A percentile compares a stretch with the other conserved stretches of the same genome.
Evolutionary conservation across 169 alveolate species (phyloP).

Genomic region (Eimeria acervulina): DNA sequence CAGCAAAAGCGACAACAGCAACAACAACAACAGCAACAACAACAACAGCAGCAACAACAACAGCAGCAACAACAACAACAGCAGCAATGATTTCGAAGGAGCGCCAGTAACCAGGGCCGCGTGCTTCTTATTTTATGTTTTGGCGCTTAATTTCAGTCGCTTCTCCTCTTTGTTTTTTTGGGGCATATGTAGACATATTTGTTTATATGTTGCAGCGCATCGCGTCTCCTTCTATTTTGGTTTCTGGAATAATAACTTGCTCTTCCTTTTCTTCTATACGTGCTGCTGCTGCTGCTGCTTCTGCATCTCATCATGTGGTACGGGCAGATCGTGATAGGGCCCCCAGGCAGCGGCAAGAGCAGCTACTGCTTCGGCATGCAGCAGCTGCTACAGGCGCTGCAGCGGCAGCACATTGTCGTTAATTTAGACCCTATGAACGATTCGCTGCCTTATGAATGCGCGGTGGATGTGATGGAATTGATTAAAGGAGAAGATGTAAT

Average conservation of each 20-base stretch:
- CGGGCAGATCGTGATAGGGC: constrained; percentile 96
- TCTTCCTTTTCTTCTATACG: constrained; percentile 49
- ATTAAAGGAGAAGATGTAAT: constrained; percentile 93
- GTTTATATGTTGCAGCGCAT: too few species aligned
- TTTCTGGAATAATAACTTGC: neutral
- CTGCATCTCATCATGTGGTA: constrained; percentile 84
- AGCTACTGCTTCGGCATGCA: constrained; percentile 96
- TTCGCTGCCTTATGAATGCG: constrained; percentile 90
- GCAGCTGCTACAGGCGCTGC: constrained; percentile 90
- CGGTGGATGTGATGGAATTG: constrained; percentile 95
- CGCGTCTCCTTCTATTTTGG: too few species aligned
- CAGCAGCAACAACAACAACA: neutral
- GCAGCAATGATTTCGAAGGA: neutral
- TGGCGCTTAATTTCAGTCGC: neutral
- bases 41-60: neutral
- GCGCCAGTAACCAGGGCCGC: neutral
- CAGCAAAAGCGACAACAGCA: neutral
- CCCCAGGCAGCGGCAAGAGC: constrained; percentile 98
- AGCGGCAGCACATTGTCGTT: constrained; percentile 90
- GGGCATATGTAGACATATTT: neutral
- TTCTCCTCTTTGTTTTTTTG: neutral
- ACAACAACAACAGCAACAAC: neutral
- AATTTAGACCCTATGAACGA: constrained; percentile 97
- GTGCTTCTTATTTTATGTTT: neutral
- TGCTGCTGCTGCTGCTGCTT: neutral